Evolutionary conservation across 805 yeast genomes (phyloP), one percentile per base, ranked within the genome.

Genomic region (Geotrichum ghanense): DNA sequence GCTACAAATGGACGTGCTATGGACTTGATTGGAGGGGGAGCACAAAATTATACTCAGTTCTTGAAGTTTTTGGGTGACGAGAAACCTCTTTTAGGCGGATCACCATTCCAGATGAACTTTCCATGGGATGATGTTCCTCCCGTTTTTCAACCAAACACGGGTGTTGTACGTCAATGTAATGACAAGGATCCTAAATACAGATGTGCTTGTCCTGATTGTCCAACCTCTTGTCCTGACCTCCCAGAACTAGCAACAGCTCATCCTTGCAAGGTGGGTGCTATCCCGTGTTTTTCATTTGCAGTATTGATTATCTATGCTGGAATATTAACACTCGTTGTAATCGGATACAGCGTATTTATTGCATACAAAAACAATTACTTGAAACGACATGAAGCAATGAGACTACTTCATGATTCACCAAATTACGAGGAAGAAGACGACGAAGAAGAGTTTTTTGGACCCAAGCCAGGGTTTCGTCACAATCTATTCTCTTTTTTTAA

Each of bases 21-120:
- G 97, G 97, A 90, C 60, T 71, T 90, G 37, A 81, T 90, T 39
- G 98, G 98, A 5, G 98, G 98, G n/a, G 97, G 97, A 1, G 97
- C 97, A 2, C 73, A 71, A 46, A 76, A 79, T 55, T 84, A 77
- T 61, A 55, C 69, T 25, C 77, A 78, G 46, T 90, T 90, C 59
- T 67, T 90, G 53, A 83, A 88, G 64, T 92, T 90, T 58, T 64
- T 92, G 45, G 97, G 97, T 10, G 97, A 90, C 60, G 94, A 87
- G 55, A 89, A 90, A 62, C 97, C 97, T 0, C 54, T 86, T 56
- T 69, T 90, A 3, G 97, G 97, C 0, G 98, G 98, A 0, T 86
- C 95, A 0, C 97, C 97, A 0, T 87, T 90, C 61, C 97, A 90
- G 61, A 89, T 90, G 51, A 82, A 88, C 60, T 88, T 78, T 62